A percentile compares a stretch with the other conserved stretches of the same genome.
Conservation (phyloP, 495 filamentous ascomycete genomes). For the Lichenothelia convexa region DNA sequence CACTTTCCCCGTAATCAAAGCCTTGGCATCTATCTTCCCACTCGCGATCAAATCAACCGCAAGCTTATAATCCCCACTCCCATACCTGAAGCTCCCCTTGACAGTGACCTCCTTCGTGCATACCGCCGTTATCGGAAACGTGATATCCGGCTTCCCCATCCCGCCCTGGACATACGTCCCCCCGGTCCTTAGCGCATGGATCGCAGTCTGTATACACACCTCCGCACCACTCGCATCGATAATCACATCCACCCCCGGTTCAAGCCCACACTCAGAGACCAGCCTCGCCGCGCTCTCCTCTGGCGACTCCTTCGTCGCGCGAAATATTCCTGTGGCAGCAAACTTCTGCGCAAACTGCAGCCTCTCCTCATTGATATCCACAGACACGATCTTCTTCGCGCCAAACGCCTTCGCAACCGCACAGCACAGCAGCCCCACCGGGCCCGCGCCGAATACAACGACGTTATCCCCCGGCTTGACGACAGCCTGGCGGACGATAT, state of each 20-base stretch:
- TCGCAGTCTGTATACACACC: conserved; percentile 50
- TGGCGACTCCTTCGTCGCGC: conserved; percentile 31
- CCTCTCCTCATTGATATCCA: conserved; percentile 55
- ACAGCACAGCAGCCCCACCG: conserved; percentile 64
- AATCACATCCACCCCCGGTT: conserved; percentile 49
- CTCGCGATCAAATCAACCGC: conserved; percentile 50
- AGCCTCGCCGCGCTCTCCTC: conserved; percentile 43
- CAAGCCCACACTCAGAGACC: conserved; percentile 33
- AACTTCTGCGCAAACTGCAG: conserved; percentile 52
- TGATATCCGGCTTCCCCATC: conserved; percentile 60
- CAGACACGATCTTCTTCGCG: conserved; percentile 49
- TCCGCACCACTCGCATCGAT: conserved; percentile 78
- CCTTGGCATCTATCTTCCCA: conserved; percentile 49
- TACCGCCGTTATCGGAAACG: conserved; percentile 64
- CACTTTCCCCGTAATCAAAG: conserved; percentile 50
- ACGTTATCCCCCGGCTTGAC: conserved; percentile 53
- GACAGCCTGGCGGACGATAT: conserved; percentile 49
- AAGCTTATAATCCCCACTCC: conserved; percentile 59
- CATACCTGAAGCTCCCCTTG: conserved; percentile 70
- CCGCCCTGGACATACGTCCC: conserved; percentile 77
- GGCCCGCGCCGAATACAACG: conserved; percentile 72
- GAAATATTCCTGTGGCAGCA: conserved; percentile 48
- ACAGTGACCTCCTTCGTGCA: conserved; percentile 67
- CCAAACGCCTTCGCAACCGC: conserved; percentile 67
- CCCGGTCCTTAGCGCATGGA: conserved; percentile 51